phyloP scores from a whole-genome alignment of 192 early-diverging fungal genomes.

The Diversispora epigaea region DNA sequence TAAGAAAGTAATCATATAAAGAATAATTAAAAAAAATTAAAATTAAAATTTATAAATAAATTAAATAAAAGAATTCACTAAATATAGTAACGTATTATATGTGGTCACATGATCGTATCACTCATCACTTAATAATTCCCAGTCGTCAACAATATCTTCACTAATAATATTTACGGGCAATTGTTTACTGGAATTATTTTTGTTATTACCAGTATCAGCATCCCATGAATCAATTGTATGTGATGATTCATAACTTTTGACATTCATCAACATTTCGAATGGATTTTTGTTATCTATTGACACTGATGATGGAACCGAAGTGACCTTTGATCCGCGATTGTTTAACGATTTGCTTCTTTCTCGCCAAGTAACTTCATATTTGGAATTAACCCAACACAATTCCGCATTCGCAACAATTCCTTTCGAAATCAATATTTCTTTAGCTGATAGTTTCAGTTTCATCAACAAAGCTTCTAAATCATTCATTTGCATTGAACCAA shows the following conservation, averaged over 20 bases:
- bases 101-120: not conserved
- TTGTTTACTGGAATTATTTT: not conserved
- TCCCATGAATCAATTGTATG: not conserved
- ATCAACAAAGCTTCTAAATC: constrained; percentile 51
- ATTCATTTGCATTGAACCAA: constrained; percentile 48
- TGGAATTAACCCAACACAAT: constrained; percentile 58
- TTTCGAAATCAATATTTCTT: constrained; percentile 36
- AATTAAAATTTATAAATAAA: no score
- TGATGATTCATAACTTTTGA: not conserved
- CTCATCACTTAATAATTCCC: constrained; percentile 26
- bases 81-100: no score
- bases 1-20: no score
- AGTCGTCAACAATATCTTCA: constrained; percentile 26
- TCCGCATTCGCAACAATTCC: constrained; percentile 44
- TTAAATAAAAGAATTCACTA: no score
- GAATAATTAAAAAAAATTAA: no score
- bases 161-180: not conserved
- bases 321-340: not conserved
- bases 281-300: constrained; percentile 4
- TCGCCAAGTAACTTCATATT: constrained; percentile 49
- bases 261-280: not conserved
- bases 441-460: constrained; percentile 42
- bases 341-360: constrained; percentile 7
- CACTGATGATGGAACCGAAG: not conserved
- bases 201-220: not conserved